Base-by-base conservation (phyloP, 805 yeast genomes). In the Metschnikowia similis region DNA sequence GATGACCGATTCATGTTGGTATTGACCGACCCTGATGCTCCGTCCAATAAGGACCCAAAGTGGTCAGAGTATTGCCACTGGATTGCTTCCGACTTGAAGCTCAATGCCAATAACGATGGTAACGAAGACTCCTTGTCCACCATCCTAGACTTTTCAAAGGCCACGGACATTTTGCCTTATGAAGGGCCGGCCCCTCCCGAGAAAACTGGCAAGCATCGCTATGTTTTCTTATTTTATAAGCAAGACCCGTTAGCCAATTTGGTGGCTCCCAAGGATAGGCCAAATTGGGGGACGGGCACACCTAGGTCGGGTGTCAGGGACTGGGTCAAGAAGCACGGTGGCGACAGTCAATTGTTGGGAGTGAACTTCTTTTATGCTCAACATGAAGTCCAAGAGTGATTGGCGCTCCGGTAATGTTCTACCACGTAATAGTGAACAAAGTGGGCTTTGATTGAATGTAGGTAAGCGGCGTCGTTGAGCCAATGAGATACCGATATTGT, bases 1-100 rank as follows among this genome's bases (percentile, higher is more conserved):
- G 66, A 74, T 27, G 85, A 82, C 56, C 68, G 76, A 45, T 90
- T 86, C 69, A 82, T 94, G 9, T 70, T 91, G 56, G 87, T 87
- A 2, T 58, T 90, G 56, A 91, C 97, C 7, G 97, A 90, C 66
- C 97, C 97, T 1, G 97, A 90, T 72, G 97, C 97, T 7, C 97
- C 97, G 11, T 80, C 90, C 3, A 78, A 82, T 57, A 76, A 79
- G 2, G 96, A 90, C 65, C 82, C 84, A 62, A 88, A 83, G 64
- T 89, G 96, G 95, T 84, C 94, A 2, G 96, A 90, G 67, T 90
- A 75, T 65, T 82, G 86, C 48, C 97, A 90, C 70, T 88, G 81
- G 76, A 71, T 90, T 36, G 70, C 75, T 31, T 67, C 82, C 2
- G 84, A 84, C 56, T 75, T 84, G 58, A 62, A 70, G 38, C 67